A percentile compares a stretch with the other conserved stretches of the same genome.
Conservation (phyloP, 805 yeast species). For the Saturnispora ahearnii region DNA sequence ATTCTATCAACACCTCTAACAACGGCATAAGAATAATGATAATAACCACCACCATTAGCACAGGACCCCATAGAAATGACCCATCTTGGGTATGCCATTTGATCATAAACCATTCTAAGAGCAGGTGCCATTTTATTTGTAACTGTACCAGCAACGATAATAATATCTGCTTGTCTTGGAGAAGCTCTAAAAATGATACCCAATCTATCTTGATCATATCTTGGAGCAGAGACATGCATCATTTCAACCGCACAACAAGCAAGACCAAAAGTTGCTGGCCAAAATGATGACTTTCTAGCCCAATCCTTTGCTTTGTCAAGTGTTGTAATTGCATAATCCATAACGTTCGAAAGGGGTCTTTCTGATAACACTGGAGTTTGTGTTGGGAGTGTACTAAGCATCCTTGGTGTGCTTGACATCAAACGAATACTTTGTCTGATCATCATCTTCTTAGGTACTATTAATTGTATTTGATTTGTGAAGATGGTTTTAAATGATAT, state of each 20-base stretch:
- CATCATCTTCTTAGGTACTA: not conserved
- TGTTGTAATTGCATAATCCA: constrained; percentile 77
- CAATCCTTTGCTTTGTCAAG: constrained; percentile 78
- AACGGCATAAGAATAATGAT: constrained; percentile 81
- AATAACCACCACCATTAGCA: constrained; percentile 91
- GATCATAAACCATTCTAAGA: constrained; percentile 84
- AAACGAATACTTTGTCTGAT: constrained; percentile 2
- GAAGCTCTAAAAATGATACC: constrained; percentile 92
- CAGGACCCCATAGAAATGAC: constrained; percentile 91
- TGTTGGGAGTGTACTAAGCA: constrained; percentile 47
- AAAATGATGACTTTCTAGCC: constrained; percentile 86
- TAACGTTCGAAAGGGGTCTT: constrained; percentile 46
- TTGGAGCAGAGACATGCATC: constrained; percentile 90
- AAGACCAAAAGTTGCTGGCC: constrained; percentile 90
- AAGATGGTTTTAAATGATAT: no score
- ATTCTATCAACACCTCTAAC: constrained; percentile 86
- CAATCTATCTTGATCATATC: constrained; percentile 86
- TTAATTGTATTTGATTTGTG: not conserved
- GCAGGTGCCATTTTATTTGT: constrained; percentile 94
- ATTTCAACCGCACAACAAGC: constrained; percentile 93
- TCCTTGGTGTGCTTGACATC: constrained; percentile 10
- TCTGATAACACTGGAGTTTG: constrained; percentile 65
- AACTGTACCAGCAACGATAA: constrained; percentile 87
- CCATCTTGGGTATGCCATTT: constrained; percentile 94
- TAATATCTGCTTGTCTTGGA: constrained; percentile 86